Percentiles rank a stretch among this genome's conserved stretches.
phyloP scores from a whole-genome alignment of 2,329 filamentous ascomycete genomes.

The Grosmannia penicillata region DNA sequence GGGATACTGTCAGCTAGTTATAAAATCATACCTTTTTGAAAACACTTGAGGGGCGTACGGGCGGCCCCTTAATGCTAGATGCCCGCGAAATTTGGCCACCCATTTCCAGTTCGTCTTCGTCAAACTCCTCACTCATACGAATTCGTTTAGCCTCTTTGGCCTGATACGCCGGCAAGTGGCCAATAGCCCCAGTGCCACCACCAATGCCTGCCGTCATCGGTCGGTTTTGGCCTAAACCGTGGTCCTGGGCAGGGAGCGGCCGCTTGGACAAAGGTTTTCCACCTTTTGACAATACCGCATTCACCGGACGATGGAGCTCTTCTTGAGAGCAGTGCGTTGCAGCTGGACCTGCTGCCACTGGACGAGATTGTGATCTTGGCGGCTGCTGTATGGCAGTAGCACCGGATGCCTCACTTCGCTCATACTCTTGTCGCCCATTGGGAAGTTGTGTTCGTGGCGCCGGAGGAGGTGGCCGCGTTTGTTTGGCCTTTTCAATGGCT shows the following conservation, averaged over 20 bases:
- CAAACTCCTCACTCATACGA: constrained; percentile 58
- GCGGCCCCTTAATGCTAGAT: constrained; percentile 58
- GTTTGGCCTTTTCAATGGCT: constrained; percentile 49
- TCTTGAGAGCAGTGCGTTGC: constrained; percentile 35
- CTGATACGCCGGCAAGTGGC: constrained; percentile 44
- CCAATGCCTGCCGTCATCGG: constrained; percentile 2
- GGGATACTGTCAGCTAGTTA: too few relatives aligned
- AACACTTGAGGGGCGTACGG: constrained; percentile 63
- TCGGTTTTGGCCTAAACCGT: constrained; percentile 5
- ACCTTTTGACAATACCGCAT: constrained; percentile 43
- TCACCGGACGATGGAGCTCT: constrained; percentile 45
- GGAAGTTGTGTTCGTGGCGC: constrained; percentile 36
- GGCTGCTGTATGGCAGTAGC: constrained; percentile 11
- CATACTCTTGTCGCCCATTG: constrained; percentile 33
- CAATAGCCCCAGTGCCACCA: constrained; percentile 8
- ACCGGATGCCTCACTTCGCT: constrained; percentile 12
- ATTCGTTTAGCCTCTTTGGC: constrained; percentile 64
- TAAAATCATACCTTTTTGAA: constrained; percentile 50
- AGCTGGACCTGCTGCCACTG: constrained; percentile 39
- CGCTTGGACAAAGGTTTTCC: constrained; percentile 65
- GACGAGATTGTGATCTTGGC: constrained; percentile 37
- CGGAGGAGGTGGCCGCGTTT: constrained; percentile 47
- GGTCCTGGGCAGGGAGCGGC: constrained; percentile 32
- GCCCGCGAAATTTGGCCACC: constrained; percentile 40
- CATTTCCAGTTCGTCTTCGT: constrained; percentile 42